Base-by-base conservation (phyloP, 179 eudicot genomes). In the Silene vulgaris region DNA sequence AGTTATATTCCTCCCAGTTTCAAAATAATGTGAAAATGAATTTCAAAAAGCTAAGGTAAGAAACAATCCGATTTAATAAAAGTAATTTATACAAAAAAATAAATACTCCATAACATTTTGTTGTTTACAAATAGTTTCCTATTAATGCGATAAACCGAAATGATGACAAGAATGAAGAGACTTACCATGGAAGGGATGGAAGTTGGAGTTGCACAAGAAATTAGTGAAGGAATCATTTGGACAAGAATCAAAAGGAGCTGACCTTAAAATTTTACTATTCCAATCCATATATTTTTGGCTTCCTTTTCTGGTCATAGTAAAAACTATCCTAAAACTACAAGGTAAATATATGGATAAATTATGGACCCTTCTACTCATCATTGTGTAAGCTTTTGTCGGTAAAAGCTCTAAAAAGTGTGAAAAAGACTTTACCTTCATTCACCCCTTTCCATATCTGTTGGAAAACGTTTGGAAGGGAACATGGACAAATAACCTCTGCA, bases 271-370 rank as follows among this genome's bases (percentile, higher is more conserved):
- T 73, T 84, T 80, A 63, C 80, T 78, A 78, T 80, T 87, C 89
- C 90, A 89, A 70, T 90, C 93, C 96, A 90, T 90, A 90, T 90
- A 50, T 4, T 60, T 75, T 57, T 20, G 52, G 29, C 40, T 69
- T 67, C 14, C 65, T 17, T 69, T 29, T 77, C 5, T 20, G 64
- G 37, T n/a, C 20, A 65, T 4, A 35, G 40, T 35, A 35, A 35
- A 35, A 35, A 35, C 8, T 35, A 35, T 5, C 40, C 40, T 35
- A 35, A 35, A 35, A 35, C 40, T 35, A 35, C 40, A 35, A 35
- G 40, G 40, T 35, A 35, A 35, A 35, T 35, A 35, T 35, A 35
- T 78, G 43, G 35, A 66, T 76, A 72, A 65, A 76, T 74, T 80
- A 66, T 71, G 59, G 75, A 52, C 72, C 40, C 45, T 43, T 3